phyloP scores from a whole-genome alignment of 352 stramenopile species.

The Blastocystis sp. region DNA sequence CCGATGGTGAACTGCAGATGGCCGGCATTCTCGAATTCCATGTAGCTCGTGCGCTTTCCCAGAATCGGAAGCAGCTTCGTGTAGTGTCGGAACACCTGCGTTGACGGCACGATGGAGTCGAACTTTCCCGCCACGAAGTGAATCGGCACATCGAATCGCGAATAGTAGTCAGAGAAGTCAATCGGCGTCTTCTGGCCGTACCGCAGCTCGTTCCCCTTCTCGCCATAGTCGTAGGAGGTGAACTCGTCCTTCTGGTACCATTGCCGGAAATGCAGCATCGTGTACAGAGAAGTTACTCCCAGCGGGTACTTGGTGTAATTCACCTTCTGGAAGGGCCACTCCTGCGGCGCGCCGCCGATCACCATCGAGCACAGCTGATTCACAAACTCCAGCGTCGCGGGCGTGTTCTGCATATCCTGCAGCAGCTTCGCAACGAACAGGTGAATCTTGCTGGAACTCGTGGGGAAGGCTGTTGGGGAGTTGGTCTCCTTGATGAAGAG shows the following conservation, averaged over 20 bases:
- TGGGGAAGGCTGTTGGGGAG: slow-evolving; percentile 48
- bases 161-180: slow-evolving; percentile 59
- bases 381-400: slow-evolving; percentile 66
- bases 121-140: slow-evolving; percentile 71
- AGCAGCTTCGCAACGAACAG: slow-evolving; percentile 64
- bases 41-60: slow-evolving; percentile 11
- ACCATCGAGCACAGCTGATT: slow-evolving; percentile 47
- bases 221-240: slow-evolving; percentile 50
- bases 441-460: neutral
- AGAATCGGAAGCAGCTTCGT: slow-evolving; percentile 30
- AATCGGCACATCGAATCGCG: slow-evolving; percentile 71
- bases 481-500: neutral
- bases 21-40: slow-evolving; percentile 65
- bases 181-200: slow-evolving; percentile 35
- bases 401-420: slow-evolving; percentile 69
- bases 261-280: slow-evolving; percentile 68
- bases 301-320: slow-evolving; percentile 70
- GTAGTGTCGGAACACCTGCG: slow-evolving; percentile 69
- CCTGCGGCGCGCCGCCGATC: slow-evolving; percentile 52
- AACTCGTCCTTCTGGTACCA: slow-evolving; percentile 35
- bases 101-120: slow-evolving; percentile 71
- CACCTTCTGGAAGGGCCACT: slow-evolving; percentile 69
- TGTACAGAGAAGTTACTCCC: slow-evolving; percentile 61
- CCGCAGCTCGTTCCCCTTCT: slow-evolving; percentile 44
- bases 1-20: slow-evolving; percentile 71